Evolutionary conservation across 2,329 filamentous ascomycete genomes (phyloP).

Genomic region (Niveomyces coronatus): DNA sequence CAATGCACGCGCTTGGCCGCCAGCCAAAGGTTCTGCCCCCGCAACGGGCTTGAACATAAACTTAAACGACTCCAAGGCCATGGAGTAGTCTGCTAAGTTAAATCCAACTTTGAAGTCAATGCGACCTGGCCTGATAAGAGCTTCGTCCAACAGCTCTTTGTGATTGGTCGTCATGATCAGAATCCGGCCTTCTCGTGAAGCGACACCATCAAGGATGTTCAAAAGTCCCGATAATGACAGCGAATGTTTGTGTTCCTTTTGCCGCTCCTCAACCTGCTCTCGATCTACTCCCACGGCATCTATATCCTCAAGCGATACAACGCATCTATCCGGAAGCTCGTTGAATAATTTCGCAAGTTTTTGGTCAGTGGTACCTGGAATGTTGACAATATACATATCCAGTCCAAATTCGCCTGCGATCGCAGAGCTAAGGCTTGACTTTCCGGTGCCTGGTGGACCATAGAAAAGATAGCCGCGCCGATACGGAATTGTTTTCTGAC

Average conservation of each 20-base stretch:
- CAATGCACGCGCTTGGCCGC: background rate
- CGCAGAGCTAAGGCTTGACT: conserved; percentile 45
- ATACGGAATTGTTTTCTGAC: conserved; percentile 20
- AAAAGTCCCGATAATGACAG: conserved; percentile 49
- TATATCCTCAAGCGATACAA: conserved; percentile 45
- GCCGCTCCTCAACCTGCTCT: background rate
- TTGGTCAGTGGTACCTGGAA: conserved; percentile 40
- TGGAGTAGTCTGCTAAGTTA: background rate
- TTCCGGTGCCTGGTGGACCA: conserved; percentile 52
- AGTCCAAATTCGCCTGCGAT: conserved; percentile 40
- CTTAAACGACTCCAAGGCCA: background rate
- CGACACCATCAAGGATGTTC: conserved; percentile 59
- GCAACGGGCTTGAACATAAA: conserved; percentile 6
- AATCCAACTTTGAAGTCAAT: conserved; percentile 45
- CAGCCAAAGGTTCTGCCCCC: background rate
- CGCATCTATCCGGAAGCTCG: conserved; percentile 39
- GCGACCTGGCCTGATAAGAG: conserved; percentile 50
- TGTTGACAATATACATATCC: conserved; percentile 38
- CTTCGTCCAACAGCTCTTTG: conserved; percentile 48
- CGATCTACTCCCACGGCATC: conserved; percentile 26
- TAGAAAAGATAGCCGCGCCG: conserved; percentile 51
- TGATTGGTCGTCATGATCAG: conserved; percentile 65
- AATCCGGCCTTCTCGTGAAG: conserved; percentile 55
- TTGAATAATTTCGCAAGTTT: conserved; percentile 39
- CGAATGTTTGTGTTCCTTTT: background rate